phyloP scores from a whole-genome alignment of 1,284 basidiomycete species.

The Pterulicium gracile region DNA sequence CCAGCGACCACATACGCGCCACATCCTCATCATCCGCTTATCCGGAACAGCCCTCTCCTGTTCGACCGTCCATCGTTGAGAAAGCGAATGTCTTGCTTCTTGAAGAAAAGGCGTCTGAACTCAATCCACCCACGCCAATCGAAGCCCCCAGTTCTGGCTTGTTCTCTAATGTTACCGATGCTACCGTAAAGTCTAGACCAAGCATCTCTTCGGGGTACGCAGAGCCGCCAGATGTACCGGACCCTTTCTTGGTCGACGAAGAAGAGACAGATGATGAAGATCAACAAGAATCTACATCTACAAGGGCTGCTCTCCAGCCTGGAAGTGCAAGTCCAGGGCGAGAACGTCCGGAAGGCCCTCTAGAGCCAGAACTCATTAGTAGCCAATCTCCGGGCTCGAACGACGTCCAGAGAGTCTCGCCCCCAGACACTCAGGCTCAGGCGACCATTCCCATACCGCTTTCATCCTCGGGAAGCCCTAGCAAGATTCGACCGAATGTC shows the following conservation, averaged over 20 bases:
- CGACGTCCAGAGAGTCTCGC: too few species aligned
- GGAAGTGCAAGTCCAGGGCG: too few species aligned
- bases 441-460: conserved; percentile 10
- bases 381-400: too few species aligned
- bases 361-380: too few species aligned
- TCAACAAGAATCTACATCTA: conserved; percentile 20
- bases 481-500: too few species aligned
- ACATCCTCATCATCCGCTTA: background rate
- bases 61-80: background rate
- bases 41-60: background rate
- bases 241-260: conserved; percentile 49
- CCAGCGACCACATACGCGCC: too few species aligned
- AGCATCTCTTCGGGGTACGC: background rate
- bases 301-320: too few species aligned
- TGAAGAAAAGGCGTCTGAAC: background rate
- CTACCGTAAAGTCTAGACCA: background rate
- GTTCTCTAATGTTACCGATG: background rate
- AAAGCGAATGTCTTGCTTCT: background rate
- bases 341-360: too few species aligned
- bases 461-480: too few species aligned
- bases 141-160: too few species aligned
- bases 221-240: conserved; percentile 29
- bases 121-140: background rate
- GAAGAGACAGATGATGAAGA: conserved; percentile 23
- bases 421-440: background rate